Percentiles rank a stretch among this genome's conserved stretches.
Evolutionary conservation across 2,329 filamentous ascomycete genomes (phyloP).

Genomic region (Colletotrichum spaethianum): DNA sequence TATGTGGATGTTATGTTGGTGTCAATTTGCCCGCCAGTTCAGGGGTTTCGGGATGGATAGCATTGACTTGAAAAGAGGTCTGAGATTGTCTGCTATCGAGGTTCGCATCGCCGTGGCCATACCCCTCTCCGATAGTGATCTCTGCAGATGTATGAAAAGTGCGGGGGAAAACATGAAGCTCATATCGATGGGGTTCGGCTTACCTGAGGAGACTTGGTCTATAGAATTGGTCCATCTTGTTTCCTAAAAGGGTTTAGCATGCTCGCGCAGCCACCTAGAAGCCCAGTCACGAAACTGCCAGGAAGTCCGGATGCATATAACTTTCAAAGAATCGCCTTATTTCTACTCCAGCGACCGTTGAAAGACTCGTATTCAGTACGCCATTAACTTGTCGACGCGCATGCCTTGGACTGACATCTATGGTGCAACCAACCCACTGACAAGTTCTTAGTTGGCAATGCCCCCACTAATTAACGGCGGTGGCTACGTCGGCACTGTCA

Average conservation of each 20-base stretch:
- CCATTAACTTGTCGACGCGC: not conserved
- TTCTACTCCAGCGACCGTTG: no score
- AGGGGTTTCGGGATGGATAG: not conserved
- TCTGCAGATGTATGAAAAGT: slow-evolving; percentile 1
- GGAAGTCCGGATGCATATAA: not conserved
- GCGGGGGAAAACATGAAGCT: slow-evolving; percentile 15
- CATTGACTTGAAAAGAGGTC: not conserved
- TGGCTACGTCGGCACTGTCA: no score
- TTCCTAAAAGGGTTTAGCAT: slow-evolving; percentile 25
- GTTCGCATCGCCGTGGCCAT: not conserved
- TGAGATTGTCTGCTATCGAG: not conserved
- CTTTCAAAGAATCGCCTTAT: no score
- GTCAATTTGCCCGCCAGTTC: not conserved
- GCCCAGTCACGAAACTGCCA: not conserved
- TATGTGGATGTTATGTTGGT: not conserved
- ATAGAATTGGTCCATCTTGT: slow-evolving; percentile 30
- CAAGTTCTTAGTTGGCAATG: no score
- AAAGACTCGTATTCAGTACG: no score
- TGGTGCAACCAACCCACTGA: not conserved
- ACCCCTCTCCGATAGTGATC: not conserved
- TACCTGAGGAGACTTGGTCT: no score
- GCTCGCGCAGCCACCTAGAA: not conserved
- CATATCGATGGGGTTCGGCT: not conserved
- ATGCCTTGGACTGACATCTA: not conserved
- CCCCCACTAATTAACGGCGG: no score